Evolutionary conservation across 2,329 filamentous ascomycete genomes (phyloP).

Genomic region (Alternaria angustiovoidea): DNA sequence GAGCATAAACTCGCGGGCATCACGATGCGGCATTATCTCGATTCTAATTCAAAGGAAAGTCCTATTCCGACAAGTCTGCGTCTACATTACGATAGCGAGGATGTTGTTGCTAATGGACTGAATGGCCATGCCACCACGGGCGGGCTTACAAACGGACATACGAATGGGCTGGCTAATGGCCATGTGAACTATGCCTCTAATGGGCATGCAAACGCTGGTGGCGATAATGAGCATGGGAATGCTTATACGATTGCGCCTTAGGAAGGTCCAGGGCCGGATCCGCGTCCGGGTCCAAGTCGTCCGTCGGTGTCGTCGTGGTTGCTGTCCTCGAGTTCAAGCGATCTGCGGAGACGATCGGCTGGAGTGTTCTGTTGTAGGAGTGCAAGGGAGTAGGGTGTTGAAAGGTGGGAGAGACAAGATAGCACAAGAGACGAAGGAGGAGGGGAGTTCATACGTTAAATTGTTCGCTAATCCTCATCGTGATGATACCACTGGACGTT

Average conservation of each 20-base stretch:
- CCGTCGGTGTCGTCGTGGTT: background rate
- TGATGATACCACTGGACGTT: conserved; percentile 2
- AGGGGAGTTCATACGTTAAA: background rate
- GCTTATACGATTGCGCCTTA: conserved; percentile 27
- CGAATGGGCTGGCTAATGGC: conserved; percentile 7
- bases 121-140: background rate
- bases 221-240: conserved; percentile 20
- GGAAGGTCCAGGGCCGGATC: background rate
- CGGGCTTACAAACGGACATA: conserved; percentile 5
- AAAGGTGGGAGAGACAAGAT: background rate
- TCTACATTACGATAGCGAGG: conserved; percentile 34
- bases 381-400: background rate
- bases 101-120: conserved; percentile 9
- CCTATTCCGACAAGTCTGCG: conserved; percentile 47
- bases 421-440: background rate
- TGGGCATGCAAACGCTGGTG: conserved; percentile 23
- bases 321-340: background rate
- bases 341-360: background rate
- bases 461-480: background rate
- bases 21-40: conserved; percentile 59
- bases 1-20: conserved; percentile 59
- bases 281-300: background rate
- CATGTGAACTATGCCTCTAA: conserved; percentile 12
- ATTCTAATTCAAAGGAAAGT: conserved; percentile 57
- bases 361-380: conserved; percentile 3